Conservation (phyloP, 2,329 filamentous ascomycete species). For the Cadophora malorum region DNA sequence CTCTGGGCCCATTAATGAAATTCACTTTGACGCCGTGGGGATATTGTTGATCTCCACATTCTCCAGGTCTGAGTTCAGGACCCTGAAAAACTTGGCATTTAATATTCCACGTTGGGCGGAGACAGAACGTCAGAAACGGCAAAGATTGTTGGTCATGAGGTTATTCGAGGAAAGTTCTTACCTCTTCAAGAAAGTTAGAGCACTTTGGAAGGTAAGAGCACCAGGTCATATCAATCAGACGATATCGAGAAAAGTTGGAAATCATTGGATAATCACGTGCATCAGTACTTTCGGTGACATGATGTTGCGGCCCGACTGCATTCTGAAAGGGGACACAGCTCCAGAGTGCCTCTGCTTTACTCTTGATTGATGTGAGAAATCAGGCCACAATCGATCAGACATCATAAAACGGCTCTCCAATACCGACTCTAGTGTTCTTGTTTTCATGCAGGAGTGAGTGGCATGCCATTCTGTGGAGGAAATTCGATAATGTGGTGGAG, state of each 20-base stretch:
- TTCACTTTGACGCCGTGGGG: not conserved
- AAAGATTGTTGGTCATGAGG: not conserved
- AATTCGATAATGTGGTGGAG: not conserved
- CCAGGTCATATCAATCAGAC: not conserved
- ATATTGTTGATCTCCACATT: constrained; percentile 14
- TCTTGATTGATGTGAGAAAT: not conserved
- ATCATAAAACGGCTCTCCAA: constrained; percentile 1
- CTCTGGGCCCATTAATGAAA: not conserved
- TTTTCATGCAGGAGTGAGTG: constrained; percentile 7
- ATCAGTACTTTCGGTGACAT: not conserved
- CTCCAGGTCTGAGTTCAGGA: constrained; percentile 8
- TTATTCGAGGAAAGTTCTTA: not conserved
- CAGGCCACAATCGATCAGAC: not conserved
- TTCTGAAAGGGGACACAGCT: not conserved
- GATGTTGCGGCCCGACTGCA: constrained; percentile 2
- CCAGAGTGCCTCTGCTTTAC: not conserved
- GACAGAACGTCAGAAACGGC: not conserved
- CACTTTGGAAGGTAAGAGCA: not conserved
- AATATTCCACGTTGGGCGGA: not conserved
- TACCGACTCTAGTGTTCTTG: not conserved
- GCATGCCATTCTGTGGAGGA: not conserved
- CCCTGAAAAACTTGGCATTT: constrained; percentile 5
- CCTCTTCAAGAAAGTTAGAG: not conserved
- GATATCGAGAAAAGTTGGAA: not conserved
- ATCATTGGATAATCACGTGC: not conserved